Conservation (phyloP, 352 stramenopile species). For the Phytophthora rubi region DNA sequence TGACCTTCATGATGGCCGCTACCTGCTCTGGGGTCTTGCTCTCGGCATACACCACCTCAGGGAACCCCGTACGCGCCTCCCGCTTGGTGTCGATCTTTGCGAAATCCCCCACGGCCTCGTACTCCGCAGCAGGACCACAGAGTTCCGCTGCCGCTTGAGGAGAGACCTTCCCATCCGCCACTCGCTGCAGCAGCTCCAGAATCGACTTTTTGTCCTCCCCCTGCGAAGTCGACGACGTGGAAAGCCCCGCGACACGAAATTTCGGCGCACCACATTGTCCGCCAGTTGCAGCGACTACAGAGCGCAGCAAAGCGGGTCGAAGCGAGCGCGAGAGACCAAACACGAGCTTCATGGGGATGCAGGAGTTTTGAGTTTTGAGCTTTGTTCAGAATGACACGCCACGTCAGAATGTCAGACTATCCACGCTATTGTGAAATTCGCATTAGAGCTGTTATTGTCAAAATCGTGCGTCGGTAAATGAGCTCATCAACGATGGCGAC, state of each 20-base stretch:
- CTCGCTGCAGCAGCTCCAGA: slow-evolving; percentile 60
- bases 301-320: slow-evolving; percentile 15
- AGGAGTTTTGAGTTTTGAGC: not conserved
- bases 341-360: slow-evolving; percentile 20
- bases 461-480: slow-evolving; percentile 6
- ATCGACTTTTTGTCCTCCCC: slow-evolving; percentile 36
- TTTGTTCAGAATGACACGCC: slow-evolving; percentile 18
- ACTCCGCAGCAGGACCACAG: slow-evolving; percentile 36
- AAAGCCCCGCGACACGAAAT: slow-evolving; percentile 11
- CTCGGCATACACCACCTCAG: slow-evolving; percentile 95
- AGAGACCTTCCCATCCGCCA: slow-evolving; percentile 59
- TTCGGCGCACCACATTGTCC: slow-evolving; percentile 1
- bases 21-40: slow-evolving; percentile 94
- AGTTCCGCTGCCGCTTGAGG: slow-evolving; percentile 37
- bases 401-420: slow-evolving; percentile 28
- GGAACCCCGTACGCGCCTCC: slow-evolving; percentile 92
- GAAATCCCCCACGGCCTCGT: slow-evolving; percentile 59
- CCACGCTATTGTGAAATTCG: slow-evolving; percentile 22
- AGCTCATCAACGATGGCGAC: slow-evolving; percentile 4
- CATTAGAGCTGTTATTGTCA: slow-evolving; percentile 14
- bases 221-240: slow-evolving; percentile 22
- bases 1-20: slow-evolving; percentile 88
- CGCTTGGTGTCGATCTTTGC: slow-evolving; percentile 92
- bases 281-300: slow-evolving; percentile 2
- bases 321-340: slow-evolving; percentile 7